These are phyloP conservation scores for Phycomyces blakesleeanus DNA, from an alignment of 192 early-diverging fungal species.

Conservation along the genomic window DNA sequence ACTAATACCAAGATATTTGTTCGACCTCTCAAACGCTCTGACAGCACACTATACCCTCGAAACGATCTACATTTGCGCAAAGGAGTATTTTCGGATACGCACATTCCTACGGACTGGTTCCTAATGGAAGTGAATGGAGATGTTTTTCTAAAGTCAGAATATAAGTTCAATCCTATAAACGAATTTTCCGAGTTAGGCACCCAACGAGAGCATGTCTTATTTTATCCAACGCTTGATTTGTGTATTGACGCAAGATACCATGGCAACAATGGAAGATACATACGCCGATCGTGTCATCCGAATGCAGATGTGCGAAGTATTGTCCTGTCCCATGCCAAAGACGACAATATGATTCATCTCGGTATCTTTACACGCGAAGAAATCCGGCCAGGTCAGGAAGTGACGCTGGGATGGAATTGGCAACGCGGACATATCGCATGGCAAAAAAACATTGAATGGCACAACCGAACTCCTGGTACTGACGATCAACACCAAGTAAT, in stretches of 20 bases:
- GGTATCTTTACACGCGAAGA: slow-evolving; percentile 60
- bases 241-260: slow-evolving; percentile 66
- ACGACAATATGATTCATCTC: slow-evolving; percentile 55
- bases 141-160: slow-evolving; percentile 58
- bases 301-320: slow-evolving; percentile 65
- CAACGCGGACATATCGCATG: slow-evolving; percentile 45
- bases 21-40: not conserved
- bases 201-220: slow-evolving; percentile 59
- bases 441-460: slow-evolving; percentile 24
- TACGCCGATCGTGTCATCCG: slow-evolving; percentile 62
- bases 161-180: slow-evolving; percentile 63
- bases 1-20: not conserved
- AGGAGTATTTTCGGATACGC: slow-evolving; percentile 60
- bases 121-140: slow-evolving; percentile 80
- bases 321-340: slow-evolving; percentile 39
- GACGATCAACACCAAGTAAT: slow-evolving; percentile 9
- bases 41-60: not conserved
- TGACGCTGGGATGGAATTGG: slow-evolving; percentile 74
- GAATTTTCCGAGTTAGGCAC: slow-evolving; percentile 63
- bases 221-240: slow-evolving; percentile 61
- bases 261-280: slow-evolving; percentile 67
- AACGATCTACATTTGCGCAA: slow-evolving; percentile 18
- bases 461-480: slow-evolving; percentile 21
- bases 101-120: slow-evolving; percentile 51
- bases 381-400: slow-evolving; percentile 60